Conservation (phyloP, 163 green algal species). For the Scenedesmus sp. region DNA sequence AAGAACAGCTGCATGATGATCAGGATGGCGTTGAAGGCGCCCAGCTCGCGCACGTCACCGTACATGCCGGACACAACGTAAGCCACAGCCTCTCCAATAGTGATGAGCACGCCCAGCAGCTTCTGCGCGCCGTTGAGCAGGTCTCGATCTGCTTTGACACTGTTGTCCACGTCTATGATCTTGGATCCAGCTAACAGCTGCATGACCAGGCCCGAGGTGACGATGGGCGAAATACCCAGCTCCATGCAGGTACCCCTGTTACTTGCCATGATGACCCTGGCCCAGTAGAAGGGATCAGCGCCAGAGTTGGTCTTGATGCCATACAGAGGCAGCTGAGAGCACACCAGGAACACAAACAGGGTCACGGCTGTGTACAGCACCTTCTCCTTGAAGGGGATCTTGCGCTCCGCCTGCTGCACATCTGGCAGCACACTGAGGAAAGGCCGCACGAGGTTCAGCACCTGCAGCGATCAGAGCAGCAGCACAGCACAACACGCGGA, state of each 20-base stretch:
- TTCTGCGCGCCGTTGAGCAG: conserved; percentile 97
- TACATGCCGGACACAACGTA: conserved; percentile 99
- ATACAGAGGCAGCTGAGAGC: conserved; percentile 98
- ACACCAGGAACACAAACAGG: conserved; percentile 99
- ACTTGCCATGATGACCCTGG: conserved; percentile 98
- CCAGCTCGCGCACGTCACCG: conserved; percentile 95
- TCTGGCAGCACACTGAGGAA: conserved; percentile 87
- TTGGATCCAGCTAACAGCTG: conserved; percentile 98
- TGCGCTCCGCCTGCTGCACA: conserved; percentile 74
- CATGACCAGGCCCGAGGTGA: conserved; percentile 98
- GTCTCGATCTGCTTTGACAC: conserved; percentile 95
- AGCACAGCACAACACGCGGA: not conserved
- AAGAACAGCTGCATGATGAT: conserved; percentile 99
- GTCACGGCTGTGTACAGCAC: conserved; percentile 96
- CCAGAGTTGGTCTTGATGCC: conserved; percentile 95
- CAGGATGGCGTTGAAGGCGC: conserved; percentile 92
- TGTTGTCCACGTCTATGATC: conserved; percentile 99
- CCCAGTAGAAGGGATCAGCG: conserved; percentile 99
- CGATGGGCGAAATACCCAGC: conserved; percentile 97
- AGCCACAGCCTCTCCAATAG: conserved; percentile 98
- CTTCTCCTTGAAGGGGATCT: conserved; percentile 91
- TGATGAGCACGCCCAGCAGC: conserved; percentile 98
- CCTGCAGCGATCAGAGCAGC: conserved; percentile 12
- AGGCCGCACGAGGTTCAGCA: conserved; percentile 83
- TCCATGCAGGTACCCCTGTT: conserved; percentile 99